Base-by-base conservation (phyloP, 2,329 filamentous ascomycete species). In the Graphilbum ipis-grandicollis region DNA sequence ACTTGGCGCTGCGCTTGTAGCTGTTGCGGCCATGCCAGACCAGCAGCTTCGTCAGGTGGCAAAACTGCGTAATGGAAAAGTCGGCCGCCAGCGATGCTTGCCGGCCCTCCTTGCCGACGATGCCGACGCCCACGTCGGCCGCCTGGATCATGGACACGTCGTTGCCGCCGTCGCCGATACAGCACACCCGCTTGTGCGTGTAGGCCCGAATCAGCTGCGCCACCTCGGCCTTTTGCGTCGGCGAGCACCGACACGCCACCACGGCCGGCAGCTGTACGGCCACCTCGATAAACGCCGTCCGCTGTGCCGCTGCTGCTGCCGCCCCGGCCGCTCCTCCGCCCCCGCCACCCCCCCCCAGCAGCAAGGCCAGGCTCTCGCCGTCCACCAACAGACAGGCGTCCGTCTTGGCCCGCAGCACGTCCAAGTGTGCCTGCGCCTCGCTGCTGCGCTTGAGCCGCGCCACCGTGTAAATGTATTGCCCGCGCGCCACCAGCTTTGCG, bases 121-220 rank as follows among this genome's bases (percentile, higher is more conserved):
- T 98, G 42, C 90, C 90, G 19, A 98, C 88, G 42, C 92, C 92
- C 0, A 98, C 86, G 50, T 98, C 90, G 1, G 92, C 90, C 8
- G 90, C 88, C 62, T 96, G 90, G 47, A 98, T 98, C 90, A 98
- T 98, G 47, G 79, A 88, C 5, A 98, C 90, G 54, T 98, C 92
- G 57, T 98, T 98, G 48, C 92, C 90, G 46, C 90, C 90, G 51
- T 98, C 90, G 28, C 90, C 90, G 47, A 98, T 98, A 52, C 90
- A 96, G 59, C 86, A 93, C 14, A 96, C 82, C 13, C 92, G 79
- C 57, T 96, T 96, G 56, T 83, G 85, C 17, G 90, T 98, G 56
- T 83, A 78, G 35, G 80, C 72, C 42, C 86, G 83, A 58, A 98
- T 98, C 34, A 96, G 69, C 46, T 72, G 75, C 9, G 92, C 90